Evolutionary conservation across 257 asterid species (phyloP).

Genomic region (Echium plantagineum): DNA sequence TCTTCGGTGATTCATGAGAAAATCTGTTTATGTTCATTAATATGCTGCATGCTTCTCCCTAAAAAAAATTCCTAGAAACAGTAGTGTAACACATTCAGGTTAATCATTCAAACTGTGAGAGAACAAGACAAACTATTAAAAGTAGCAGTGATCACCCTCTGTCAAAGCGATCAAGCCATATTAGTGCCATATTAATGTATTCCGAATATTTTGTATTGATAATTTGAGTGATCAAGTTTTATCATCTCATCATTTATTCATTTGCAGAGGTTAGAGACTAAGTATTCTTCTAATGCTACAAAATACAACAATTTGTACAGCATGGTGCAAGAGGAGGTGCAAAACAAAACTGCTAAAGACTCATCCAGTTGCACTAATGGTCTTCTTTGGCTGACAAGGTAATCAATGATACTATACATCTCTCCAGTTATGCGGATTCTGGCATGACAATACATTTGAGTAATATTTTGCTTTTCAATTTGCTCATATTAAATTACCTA

Average conservation of each 20-base stretch:
- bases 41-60: too few species aligned
- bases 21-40: too few species aligned
- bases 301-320: slow-evolving; percentile 59
- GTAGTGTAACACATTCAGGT: too few species aligned
- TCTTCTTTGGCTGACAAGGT: slow-evolving; percentile 98
- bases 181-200: neutral
- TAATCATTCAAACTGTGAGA: too few species aligned
- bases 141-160: neutral
- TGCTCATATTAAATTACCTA: neutral
- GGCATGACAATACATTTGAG: neutral
- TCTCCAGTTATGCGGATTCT: slow-evolving; percentile 5
- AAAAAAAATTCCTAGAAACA: too few species aligned
- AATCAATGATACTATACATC: slow-evolving; percentile 8
- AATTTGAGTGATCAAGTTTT: slow-evolving; percentile 7
- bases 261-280: slow-evolving; percentile 75
- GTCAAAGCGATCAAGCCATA: neutral
- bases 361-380: slow-evolving; percentile 97
- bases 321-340: slow-evolving; percentile 49
- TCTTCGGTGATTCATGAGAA: neutral
- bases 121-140: neutral
- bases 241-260: neutral
- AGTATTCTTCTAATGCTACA: slow-evolving; percentile 56
- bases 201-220: neutral
- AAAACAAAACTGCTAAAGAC: slow-evolving; percentile 62
- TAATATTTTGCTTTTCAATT: neutral